These are phyloP conservation scores for Xylaria castorea DNA, from an alignment of 495 filamentous ascomycete species.

Conservation along the genomic window DNA sequence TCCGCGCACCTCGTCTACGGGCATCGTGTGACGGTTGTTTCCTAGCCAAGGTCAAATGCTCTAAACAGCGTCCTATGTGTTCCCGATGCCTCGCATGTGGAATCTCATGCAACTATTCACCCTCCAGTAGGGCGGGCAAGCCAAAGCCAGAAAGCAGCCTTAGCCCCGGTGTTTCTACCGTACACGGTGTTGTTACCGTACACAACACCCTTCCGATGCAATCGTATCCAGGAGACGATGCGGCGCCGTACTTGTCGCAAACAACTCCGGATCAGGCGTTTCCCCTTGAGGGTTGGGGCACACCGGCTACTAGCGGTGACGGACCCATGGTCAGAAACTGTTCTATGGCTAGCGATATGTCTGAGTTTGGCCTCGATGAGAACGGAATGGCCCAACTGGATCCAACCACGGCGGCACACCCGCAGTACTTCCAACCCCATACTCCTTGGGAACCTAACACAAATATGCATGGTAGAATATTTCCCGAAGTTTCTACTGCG, in stretches of 20 bases:
- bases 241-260: constrained; percentile 34
- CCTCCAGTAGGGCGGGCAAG: constrained; percentile 56
- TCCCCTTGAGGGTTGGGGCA: constrained; percentile 44
- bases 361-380: constrained; percentile 43
- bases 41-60: constrained; percentile 62
- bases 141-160: constrained; percentile 47
- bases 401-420: constrained; percentile 32
- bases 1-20: constrained; percentile 52
- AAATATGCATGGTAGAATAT: constrained; percentile 39
- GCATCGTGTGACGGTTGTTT: constrained; percentile 64
- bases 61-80: constrained; percentile 57
- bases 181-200: not conserved
- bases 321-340: constrained; percentile 45
- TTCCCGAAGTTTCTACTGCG: constrained; percentile 34
- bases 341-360: constrained; percentile 44
- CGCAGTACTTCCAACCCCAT: not conserved
- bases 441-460: constrained; percentile 34
- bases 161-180: constrained; percentile 29
- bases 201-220: constrained; percentile 29
- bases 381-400: constrained; percentile 35
- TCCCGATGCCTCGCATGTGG: constrained; percentile 56
- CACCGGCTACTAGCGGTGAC: constrained; percentile 44
- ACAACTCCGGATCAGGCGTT: constrained; percentile 26
- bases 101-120: constrained; percentile 57
- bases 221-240: constrained; percentile 38